Base-by-base conservation (phyloP, 441 rosid species). In the Euphorbia celastroides region DNA sequence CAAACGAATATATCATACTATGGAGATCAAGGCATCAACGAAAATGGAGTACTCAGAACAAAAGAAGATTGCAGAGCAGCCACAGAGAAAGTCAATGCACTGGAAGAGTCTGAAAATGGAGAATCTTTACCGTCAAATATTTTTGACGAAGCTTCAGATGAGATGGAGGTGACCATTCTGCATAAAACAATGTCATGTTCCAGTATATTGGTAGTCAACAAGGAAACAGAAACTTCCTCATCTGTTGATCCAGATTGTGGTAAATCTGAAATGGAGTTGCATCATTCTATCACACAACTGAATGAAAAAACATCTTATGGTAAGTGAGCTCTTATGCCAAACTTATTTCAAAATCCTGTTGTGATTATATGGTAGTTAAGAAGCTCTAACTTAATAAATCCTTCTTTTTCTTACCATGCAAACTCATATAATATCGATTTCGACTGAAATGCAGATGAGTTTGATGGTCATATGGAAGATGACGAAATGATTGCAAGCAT, bases 181-280 rank as follows among this genome's bases (percentile, higher is more conserved):
- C 65, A 36, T 30, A 56, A 52, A 60, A 64, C 19, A 9, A 13
- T 60, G 14, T 55, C 59, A 26, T 44, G 66, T 67, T 46, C 57
- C 55, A n/a, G n/a, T n/a, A n/a, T n/a, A n/a, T n/a, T n/a, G n/a
- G n/a, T n/a, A n/a, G n/a, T n/a, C n/a, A 60, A 57, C 55, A 25
- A 9, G 44, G 13, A 51, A 32, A 12, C 61, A 48, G 57, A 66
- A 55, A 32, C 23, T 42, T 26, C 48, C 54, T 44, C 14, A n/a
- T 36, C 22, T 65, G 54, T 38, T 59, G 62, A 54, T 26, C 2
- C 36, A 46, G 26, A n/a, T 36, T n/a, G 20, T 13, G 42, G 62
- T 42, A n/a, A n/a, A 30, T 30, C 65, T 69, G 72, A 69, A 51
- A 36, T 52, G 26, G 31, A 26, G 26, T 32, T 57, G 46, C 27